phyloP scores from a whole-genome alignment of 352 stramenopile species.

The Globisporangium lucens region DNA sequence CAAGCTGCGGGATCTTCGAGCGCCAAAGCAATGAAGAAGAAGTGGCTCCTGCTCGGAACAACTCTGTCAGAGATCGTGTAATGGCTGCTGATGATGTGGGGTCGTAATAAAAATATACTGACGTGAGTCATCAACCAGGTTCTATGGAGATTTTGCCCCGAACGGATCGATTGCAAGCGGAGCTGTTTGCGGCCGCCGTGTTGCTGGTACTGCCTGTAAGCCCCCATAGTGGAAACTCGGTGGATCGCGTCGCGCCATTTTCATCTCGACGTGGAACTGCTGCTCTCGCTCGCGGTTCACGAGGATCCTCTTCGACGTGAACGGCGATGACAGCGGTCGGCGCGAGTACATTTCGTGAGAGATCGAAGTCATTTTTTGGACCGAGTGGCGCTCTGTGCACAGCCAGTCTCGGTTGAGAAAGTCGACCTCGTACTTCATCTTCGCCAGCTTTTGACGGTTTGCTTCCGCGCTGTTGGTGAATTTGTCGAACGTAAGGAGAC shows the following conservation, averaged over 20 bases:
- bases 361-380: not conserved
- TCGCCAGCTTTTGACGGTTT: conserved; percentile 12
- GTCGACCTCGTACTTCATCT: conserved; percentile 11
- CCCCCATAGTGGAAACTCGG: conserved; percentile 17
- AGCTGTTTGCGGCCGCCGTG: conserved; percentile 12
- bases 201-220: not conserved
- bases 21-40: conserved; percentile 1
- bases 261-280: conserved; percentile 20
- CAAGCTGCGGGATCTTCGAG: conserved; percentile 21
- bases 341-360: conserved; percentile 9
- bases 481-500: not conserved
- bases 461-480: conserved; percentile 3
- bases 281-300: conserved; percentile 16
- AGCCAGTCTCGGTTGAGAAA: conserved; percentile 15
- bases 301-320: conserved; percentile 9
- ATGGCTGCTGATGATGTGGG: conserved; percentile 1
- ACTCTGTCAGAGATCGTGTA: conserved; percentile 38
- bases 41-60: conserved; percentile 49
- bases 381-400: conserved; percentile 1
- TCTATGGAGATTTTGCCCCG: conserved; percentile 7
- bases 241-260: conserved; percentile 8
- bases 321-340: conserved; percentile 9
- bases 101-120: not conserved
- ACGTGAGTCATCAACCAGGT: not conserved
- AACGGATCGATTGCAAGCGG: conserved; percentile 6